Conservation (phyloP, 2,329 filamentous ascomycete species). For the Fonsecaea erecta region DNA sequence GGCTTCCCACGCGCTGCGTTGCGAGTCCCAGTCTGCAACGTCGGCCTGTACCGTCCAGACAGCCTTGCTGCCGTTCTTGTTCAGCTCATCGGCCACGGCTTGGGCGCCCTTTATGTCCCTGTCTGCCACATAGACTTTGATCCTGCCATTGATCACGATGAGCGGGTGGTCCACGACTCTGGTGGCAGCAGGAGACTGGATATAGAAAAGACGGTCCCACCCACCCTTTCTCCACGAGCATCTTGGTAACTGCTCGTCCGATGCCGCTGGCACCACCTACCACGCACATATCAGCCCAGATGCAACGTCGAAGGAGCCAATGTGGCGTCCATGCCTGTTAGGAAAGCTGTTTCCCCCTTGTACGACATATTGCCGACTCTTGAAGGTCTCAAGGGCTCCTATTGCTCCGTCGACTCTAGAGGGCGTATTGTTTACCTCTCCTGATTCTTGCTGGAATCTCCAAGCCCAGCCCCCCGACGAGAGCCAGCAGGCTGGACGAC, state of each 20-base stretch:
- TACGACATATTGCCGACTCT: not conserved
- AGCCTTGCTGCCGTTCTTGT: not conserved
- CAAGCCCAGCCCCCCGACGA: not conserved
- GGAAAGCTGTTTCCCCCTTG: not conserved
- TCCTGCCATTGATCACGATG: conserved; percentile 41
- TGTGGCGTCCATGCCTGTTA: not conserved
- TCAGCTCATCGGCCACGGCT: not conserved
- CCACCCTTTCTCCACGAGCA: conserved; percentile 37
- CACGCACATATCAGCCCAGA: not conserved
- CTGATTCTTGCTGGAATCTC: not conserved
- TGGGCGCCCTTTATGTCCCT: not conserved
- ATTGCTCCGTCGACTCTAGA: not conserved
- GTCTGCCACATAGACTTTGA: conserved; percentile 2
- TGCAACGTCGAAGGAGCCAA: not conserved
- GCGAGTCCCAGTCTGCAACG: conserved; percentile 29
- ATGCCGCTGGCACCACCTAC: conserved; percentile 39
- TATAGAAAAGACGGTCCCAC: not conserved
- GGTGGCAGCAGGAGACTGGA: too few relatives aligned
- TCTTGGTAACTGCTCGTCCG: conserved; percentile 37
- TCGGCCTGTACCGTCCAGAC: conserved; percentile 12
- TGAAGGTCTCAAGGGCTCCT: not conserved
- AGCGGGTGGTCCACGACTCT: not conserved
- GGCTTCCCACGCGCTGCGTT: conserved; percentile 41
- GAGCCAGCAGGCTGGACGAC: not conserved
- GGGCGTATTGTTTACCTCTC: not conserved